Percentiles rank a stretch among this genome's conserved stretches.
Conservation (phyloP, 306 rosid genomes). For the Pyrus pyrifolia region DNA sequence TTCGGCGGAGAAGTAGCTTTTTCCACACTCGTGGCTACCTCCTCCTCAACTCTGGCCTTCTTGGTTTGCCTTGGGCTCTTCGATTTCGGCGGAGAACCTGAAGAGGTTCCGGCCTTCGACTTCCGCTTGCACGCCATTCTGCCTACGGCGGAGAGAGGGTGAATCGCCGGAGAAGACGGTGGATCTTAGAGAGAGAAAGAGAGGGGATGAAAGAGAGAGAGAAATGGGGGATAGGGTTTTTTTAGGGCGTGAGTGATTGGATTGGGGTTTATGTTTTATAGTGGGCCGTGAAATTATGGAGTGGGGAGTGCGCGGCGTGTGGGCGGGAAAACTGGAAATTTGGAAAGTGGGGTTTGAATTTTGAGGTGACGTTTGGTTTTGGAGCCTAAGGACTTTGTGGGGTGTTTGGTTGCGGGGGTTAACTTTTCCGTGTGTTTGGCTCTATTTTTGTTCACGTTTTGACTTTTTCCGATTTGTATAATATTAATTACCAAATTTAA, state of each 20-base stretch:
- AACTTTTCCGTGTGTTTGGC: not conserved
- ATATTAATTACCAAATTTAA: no score
- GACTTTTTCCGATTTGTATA: not conserved
- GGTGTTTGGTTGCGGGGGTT: not conserved
- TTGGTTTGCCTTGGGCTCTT: not conserved
- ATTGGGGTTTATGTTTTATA: not conserved
- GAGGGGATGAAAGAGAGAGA: not conserved
- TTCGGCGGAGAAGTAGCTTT: not conserved
- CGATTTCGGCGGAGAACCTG: not conserved
- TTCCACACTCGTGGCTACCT: not conserved
- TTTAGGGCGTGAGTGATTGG: not conserved
- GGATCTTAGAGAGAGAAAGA: not conserved
- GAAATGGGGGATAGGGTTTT: not conserved
- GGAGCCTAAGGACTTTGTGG: not conserved
- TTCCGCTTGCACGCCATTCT: conserved; percentile 18
- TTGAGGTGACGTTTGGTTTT: not conserved
- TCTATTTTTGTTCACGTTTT: not conserved
- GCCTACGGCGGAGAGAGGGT: no score
- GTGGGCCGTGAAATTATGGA: not conserved
- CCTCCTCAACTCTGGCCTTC: not conserved
- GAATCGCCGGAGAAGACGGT: not conserved
- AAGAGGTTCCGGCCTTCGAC: not conserved
- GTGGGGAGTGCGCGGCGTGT: not conserved
- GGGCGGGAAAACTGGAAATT: conserved; percentile 3
- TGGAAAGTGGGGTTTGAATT: not conserved